Base-by-base conservation (phyloP, 352 stramenopile species). In the Pythium aristosporum region DNA sequence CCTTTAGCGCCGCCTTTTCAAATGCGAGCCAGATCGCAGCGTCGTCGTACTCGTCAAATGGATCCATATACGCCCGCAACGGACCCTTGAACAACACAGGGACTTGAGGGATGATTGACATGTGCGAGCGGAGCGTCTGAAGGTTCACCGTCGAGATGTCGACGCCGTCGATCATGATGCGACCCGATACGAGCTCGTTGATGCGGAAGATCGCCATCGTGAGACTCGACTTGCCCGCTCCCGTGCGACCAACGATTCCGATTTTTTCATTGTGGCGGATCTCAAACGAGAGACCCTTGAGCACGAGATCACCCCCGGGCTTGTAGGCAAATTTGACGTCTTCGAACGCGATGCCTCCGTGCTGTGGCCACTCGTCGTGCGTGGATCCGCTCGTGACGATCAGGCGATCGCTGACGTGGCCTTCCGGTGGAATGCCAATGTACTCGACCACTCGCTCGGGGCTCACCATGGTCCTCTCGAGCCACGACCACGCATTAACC, bases 1-100 rank as follows among this genome's bases (percentile, higher is more conserved):
- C 74, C 36, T 65, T 78, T 41, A 98, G 57, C 46, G 89, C 66
- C 18, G 91, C 55, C 36, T 82, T 75, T 55, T 81, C 63, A 5
- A 98, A 74, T 10, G 88, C 91, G 10, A 77, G 57, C 65, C 81
- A 67, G 36, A 98, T 80, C 42, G 92, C 75, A 4, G 80, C 71
- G 46, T 94, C 85, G 25, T 51, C 67, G 71, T 85, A 91, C 56
- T 89, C 62, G 15, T 79, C 64, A 60, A 94, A 96, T 11, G 92
- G 92, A 75, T 98, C 90, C 28, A 98, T 63, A 63, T 96, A 97
- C 56, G 74, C 80, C 15, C 87, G 74, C n/a, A 97, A 68, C 13
- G 77, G 85, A 16, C 92, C 94, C 32, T 84, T 90, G 73, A 98
- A 98, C 10, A 98, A 66, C 15, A 98, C 87, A 11, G 95, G 92